Base-by-base conservation (phyloP, 1,284 basidiomycete genomes). In the Leccinum huronense region DNA sequence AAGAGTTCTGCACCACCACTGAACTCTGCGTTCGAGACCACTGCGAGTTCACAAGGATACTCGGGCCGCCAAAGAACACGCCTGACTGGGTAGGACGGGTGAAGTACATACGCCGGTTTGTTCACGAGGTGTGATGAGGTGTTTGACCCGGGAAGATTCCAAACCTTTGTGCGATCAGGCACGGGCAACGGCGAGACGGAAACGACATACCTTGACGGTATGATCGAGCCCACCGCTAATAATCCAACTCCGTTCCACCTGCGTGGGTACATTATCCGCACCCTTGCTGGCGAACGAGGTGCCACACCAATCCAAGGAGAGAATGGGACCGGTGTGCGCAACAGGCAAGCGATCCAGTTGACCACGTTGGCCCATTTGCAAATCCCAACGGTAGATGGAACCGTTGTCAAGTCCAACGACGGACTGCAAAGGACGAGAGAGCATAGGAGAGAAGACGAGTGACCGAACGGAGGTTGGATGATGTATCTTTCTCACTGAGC, bases 351-450 rank as follows among this genome's bases (percentile, higher is more conserved):
- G 86, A 68, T 94, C 92, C 0, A 93, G 79, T 71, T 85, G 81
- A 3, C 87, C 88, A 9, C 84, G 81, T 66, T 89, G 88, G 5
- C 88, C 87, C 83, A 87, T 86, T 64, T 87, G 84, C 63, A 94
- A 78, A 73, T 95, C 94, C 87, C 93, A 94, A 68, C 85, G 78
- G 65, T 84, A 83, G 58, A 88, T 83, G 60, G 80, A 87, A 0
- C 93, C 94, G 67, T 92, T 93, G 69, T 95, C 93, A 3, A 93
- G 80, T 3, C 91, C 94, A 0, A 89, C 86, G 7, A 91, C 80
- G 11, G 89, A 89, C 69, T 90, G 87, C 30, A 90, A 80, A 0
- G 89, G 86, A 62, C 87, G 83, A 64, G 84, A 84, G 0, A 80
- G 73, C 48, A 83, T 83, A 0, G 89, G 89, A 1, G 90, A 92